Base-by-base conservation (phyloP, 306 rosid genomes). In the Cucurbita maxima region DNA sequence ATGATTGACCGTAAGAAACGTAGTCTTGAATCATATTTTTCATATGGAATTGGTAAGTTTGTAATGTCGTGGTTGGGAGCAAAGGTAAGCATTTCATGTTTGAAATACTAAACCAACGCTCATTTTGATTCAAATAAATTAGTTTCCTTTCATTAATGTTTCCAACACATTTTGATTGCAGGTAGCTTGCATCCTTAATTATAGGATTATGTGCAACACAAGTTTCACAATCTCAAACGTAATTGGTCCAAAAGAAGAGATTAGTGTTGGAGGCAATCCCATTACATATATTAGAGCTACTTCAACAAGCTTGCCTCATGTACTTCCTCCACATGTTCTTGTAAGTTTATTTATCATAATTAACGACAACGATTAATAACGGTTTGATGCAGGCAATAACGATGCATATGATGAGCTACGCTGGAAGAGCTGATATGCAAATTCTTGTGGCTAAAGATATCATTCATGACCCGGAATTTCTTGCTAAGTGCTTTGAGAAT, bases 381-480 rank as follows among this genome's bases (percentile, higher is more conserved):
- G 43, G 14, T 62, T 75, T 52, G 9, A 72, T 69, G 82, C 85
- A 90, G 97, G 97, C 96, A 47, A 85, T 93, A 51, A 77, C 82
- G 47, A 77, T 93, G 92, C 89, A 87, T 76, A 86, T 94, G 98
- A 74, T 94, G 82, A 94, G 96, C 82, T 94, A 94, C 77, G 97
- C 85, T 50, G 96, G 89, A 63, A 86, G 77, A 73, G 98, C 94
- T 20, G 96, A 94, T 73, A 86, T 94, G 96, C 97, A 94, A 80
- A 85, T 94, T 61, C 81, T 86, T 83, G 98, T 89, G 81, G 94
- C 96, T 64, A 94, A 94, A 81, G 92, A 94, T 44, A 85, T 94
- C 81, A 89, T 90, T 22, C 96, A 92, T 0, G 98, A 94, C 78
- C 95, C 95, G 3, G 82, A 83, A 47, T 83, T 87, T 86, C 94